Conservation (phyloP, 2,329 filamentous ascomycete species). For the Alternaria conjuncta region DNA sequence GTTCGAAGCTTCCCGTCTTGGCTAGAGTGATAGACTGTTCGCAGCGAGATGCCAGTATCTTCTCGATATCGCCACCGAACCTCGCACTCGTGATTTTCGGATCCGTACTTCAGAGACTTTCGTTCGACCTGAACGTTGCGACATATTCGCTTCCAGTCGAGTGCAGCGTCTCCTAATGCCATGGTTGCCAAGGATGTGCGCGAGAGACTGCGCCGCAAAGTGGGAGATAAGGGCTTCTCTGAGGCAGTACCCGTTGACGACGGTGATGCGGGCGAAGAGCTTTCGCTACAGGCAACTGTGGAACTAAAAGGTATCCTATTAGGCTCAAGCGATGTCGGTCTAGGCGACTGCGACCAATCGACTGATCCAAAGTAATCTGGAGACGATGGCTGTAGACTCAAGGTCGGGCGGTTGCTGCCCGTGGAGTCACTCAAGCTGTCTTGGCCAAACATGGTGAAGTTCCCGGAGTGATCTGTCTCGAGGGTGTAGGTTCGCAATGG, state of each 20-base stretch:
- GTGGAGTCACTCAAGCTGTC: conserved; percentile 16
- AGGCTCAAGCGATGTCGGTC: neutral
- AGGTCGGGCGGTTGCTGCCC: conserved; percentile 19
- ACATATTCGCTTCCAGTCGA: conserved; percentile 40
- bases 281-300: conserved; percentile 22
- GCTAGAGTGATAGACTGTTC: conserved; percentile 30
- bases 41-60: conserved; percentile 35
- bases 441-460: conserved; percentile 23
- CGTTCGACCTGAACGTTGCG: conserved; percentile 39
- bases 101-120: conserved; percentile 12
- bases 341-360: conserved; percentile 23
- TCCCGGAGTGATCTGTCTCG: conserved; percentile 29
- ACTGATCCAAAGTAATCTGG: conserved; percentile 24
- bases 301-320: conserved; percentile 28
- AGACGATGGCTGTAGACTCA: conserved; percentile 14
- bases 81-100: conserved; percentile 29
- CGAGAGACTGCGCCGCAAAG: conserved; percentile 25
- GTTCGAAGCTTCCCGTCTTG: conserved; percentile 22
- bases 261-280: conserved; percentile 19
- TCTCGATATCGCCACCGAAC: conserved; percentile 38
- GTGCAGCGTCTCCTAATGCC: conserved; percentile 31
- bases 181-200: conserved; percentile 31
- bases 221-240: conserved; percentile 17
- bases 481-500: conserved; percentile 37
- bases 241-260: conserved; percentile 26